Base-by-base conservation (phyloP, 345 rosid species). In the Salix brachista region DNA sequence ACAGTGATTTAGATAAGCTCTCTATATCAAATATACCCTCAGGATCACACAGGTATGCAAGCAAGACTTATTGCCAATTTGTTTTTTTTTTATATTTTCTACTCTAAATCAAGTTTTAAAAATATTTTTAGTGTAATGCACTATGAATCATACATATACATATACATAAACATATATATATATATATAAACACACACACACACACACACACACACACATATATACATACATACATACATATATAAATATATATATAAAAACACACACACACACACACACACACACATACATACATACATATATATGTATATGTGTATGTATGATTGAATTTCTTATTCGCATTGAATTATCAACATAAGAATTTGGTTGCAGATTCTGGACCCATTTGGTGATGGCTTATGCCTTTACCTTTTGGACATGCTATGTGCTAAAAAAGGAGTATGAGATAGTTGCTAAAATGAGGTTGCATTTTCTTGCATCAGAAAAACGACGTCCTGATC, bases 331-430 rank as follows among this genome's bases (percentile, higher is more conserved):
- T 19, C 6, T 41, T 30, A 16, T n/a, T 56, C 25, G 70, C 46
- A 60, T 70, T 17, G 26, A 67, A 21, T 14, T 19, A 7, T 72
- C 26, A 42, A 19, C 19, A 1, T 46, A 11, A 8, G 7, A 19
- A 54, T 76, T 44, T 83, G 69, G 78, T 70, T 78, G 80, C 88
- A 95, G 97, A 83, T 93, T 95, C 81, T 95, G 97, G 98, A 89
- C 91, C 56, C 99, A 93, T 89, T 74, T 93, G 72, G 90, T 87
- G 44, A 90, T 91, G 94, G 97, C 98, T 50, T 95, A 93, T 86
- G 91, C 76, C 71, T 88, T 93, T 76, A 93, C 90, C n/a, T 88
- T 91, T 79, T 95, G 99, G 99, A 91, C 98, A 32, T 93, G 99
- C 83, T 91, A 85, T 76, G 87, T 90, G 19, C 52, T 95, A 78